These are phyloP conservation scores for Cydonia oblonga DNA, from an alignment of 331 rosid species.

Conservation along the genomic window DNA sequence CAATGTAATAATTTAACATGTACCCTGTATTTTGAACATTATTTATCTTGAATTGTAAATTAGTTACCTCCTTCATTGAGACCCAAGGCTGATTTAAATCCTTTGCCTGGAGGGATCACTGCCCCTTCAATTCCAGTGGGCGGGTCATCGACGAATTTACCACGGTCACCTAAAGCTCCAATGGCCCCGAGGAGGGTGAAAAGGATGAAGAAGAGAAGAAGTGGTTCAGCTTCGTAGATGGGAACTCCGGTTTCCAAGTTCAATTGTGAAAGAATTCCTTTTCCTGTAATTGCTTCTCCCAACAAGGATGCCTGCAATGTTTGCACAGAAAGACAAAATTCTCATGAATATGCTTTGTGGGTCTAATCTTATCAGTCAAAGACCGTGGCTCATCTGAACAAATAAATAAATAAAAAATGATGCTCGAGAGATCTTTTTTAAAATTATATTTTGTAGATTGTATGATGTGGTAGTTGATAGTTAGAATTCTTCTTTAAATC, in stretches of 20 bases:
- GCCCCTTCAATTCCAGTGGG: conserved; percentile 49
- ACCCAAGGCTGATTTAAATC: conserved; percentile 60
- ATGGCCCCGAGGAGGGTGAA: conserved; percentile 97
- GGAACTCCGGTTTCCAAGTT: conserved; percentile 91
- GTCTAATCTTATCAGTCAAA: no score
- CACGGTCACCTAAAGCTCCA: conserved; percentile 96
- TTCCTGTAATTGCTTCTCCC: conserved; percentile 92
- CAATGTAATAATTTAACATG: neutral
- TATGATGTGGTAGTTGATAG: no score
- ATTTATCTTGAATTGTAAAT: neutral
- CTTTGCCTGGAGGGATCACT: conserved; percentile 67
- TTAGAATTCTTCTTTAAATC: no score
- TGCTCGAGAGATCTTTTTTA: no score
- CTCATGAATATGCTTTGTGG: no score
- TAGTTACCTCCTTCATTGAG: conserved; percentile 68
- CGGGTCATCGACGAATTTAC: conserved; percentile 70
- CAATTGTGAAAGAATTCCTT: conserved; percentile 82
- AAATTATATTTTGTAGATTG: no score
- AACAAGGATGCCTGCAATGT: conserved; percentile 66
- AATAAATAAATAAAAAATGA: no score
- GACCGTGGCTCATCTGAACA: no score
- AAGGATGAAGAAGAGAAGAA: conserved; percentile 89
- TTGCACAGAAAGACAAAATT: neutral
- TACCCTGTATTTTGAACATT: neutral
- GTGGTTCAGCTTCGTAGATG: conserved; percentile 92